Conservation (phyloP, 306 rosid species). For the Elaeagnus macrophylla region DNA sequence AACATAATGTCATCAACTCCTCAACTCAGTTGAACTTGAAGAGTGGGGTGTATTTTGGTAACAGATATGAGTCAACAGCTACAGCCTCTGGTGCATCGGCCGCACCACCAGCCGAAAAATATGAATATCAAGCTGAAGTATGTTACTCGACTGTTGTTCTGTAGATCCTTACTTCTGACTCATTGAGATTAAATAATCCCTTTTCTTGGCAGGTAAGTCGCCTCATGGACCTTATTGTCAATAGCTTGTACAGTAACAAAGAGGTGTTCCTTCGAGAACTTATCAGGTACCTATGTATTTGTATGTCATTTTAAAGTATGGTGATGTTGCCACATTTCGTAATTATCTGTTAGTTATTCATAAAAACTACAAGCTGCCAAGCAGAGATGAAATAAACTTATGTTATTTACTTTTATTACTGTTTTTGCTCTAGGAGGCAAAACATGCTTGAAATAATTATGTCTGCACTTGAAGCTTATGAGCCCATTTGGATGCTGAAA, state of each 20-base stretch:
- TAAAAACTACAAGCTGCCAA: neutral
- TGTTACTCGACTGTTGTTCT: constrained; percentile 2
- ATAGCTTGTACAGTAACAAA: constrained; percentile 94
- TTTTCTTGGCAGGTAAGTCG: constrained; percentile 70
- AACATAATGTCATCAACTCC: constrained; percentile 18
- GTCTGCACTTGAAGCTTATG: no score
- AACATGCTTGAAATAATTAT: no score
- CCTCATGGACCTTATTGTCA: constrained; percentile 96
- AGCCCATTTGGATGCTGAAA: no score
- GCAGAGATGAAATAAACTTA: no score
- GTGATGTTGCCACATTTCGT: neutral
- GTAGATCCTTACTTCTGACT: neutral
- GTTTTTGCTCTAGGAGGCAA: no score
- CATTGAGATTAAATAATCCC: neutral
- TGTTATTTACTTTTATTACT: no score
- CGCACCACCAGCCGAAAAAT: constrained; percentile 49
- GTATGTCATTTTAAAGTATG: neutral
- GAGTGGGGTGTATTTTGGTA: constrained; percentile 28
- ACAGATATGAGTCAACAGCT: constrained; percentile 69
- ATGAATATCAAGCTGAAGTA: constrained; percentile 96
- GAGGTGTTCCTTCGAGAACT: constrained; percentile 96
- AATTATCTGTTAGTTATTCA: neutral
- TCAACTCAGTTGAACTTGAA: constrained; percentile 21
- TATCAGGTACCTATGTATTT: constrained; percentile 47
- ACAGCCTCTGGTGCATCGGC: constrained; percentile 60